Conservation (phyloP, 495 filamentous ascomycete genomes). For the Choiromyces venosus region DNA sequence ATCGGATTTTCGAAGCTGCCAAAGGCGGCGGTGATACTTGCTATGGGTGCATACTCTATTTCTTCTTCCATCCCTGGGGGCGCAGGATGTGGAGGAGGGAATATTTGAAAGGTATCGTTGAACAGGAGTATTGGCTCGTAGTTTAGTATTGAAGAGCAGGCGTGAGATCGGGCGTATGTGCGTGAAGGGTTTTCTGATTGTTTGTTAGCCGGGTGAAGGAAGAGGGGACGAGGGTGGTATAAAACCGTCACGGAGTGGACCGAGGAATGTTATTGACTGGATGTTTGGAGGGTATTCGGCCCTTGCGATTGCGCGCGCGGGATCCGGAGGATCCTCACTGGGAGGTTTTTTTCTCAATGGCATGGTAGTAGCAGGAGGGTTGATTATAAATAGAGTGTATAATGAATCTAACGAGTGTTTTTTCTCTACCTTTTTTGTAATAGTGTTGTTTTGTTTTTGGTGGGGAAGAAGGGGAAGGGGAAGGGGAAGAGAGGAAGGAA, state of each 20-base stretch:
- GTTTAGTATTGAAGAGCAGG: slow-evolving; percentile 16
- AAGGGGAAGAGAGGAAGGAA: background rate
- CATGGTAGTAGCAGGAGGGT: too few species aligned
- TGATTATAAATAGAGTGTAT: too few species aligned
- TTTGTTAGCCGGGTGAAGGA: background rate
- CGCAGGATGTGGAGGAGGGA: background rate
- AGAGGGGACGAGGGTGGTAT: background rate
- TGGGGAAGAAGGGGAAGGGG: background rate
- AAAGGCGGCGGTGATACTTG: slow-evolving; percentile 15
- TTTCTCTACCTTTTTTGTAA: too few species aligned
- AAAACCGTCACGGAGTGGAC: slow-evolving; percentile 7
- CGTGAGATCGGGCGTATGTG: slow-evolving; percentile 8
- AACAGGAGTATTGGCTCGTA: slow-evolving; percentile 17
- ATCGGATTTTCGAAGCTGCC: background rate
- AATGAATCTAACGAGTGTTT: too few species aligned
- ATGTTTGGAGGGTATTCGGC: slow-evolving; percentile 8
- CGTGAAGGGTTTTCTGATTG: background rate
- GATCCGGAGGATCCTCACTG: too few species aligned
- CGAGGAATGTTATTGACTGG: slow-evolving; percentile 9
- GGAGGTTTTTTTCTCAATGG: too few species aligned
- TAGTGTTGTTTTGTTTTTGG: too few species aligned
- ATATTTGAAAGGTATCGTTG: background rate
- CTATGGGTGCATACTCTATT: background rate
- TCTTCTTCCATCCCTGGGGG: background rate
- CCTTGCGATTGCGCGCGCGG: background rate